Conservation (phyloP, 225 moss, liverwort and hornwort species). For the Bryoerythrophyllum caledonicum region DNA sequence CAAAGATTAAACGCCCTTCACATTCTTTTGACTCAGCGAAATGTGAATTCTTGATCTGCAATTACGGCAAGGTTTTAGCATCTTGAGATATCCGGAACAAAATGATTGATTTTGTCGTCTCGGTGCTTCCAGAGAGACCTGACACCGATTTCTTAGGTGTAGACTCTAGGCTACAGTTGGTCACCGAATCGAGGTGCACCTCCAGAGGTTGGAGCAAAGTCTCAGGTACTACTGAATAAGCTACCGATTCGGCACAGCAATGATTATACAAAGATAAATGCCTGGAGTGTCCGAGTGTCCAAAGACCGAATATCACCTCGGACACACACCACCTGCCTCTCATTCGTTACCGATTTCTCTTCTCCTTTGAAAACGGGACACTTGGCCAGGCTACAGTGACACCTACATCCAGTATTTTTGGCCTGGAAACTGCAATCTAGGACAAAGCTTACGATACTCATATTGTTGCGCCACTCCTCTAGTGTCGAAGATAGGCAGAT, state of each 20-base stretch:
- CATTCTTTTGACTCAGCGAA: neutral
- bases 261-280: neutral
- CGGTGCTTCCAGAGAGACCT: neutral
- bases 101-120: neutral
- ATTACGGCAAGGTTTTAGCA: neutral
- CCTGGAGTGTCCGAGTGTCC: neutral
- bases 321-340: neutral
- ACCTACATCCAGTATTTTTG: neutral
- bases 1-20: too few relatives aligned
- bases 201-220: neutral
- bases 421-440: neutral
- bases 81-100: neutral
- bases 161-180: neutral
- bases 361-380: neutral
- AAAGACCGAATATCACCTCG: neutral
- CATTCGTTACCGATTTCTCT: constrained; percentile 23
- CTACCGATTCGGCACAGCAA: constrained; percentile 1
- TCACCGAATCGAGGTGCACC: neutral
- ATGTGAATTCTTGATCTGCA: neutral
- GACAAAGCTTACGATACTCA: neutral
- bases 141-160: neutral
- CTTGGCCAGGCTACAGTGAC: neutral
- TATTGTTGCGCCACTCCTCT: too few relatives aligned
- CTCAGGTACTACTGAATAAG: neutral
- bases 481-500: neutral